These are phyloP conservation scores for Phaeotremella fagi DNA, from an alignment of 768 basidiomycete genomes.

Conservation along the genomic window DNA sequence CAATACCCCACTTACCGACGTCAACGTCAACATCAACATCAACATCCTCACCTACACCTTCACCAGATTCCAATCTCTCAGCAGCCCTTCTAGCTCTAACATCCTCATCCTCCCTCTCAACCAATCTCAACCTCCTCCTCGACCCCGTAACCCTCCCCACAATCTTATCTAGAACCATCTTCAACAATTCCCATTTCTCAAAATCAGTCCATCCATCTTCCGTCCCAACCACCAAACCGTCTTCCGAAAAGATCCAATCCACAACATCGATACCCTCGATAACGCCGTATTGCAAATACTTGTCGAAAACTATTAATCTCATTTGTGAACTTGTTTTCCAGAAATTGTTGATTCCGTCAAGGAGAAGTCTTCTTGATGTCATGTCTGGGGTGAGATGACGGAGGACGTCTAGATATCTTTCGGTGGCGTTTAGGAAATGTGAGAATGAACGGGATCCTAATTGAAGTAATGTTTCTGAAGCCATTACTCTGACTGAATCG, in stretches of 20 bases:
- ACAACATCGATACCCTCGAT: slow-evolving; percentile 91
- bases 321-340: slow-evolving; percentile 83
- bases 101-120: slow-evolving; percentile 86
- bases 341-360: slow-evolving; percentile 66
- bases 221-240: slow-evolving; percentile 43
- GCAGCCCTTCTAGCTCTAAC: slow-evolving; percentile 59
- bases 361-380: slow-evolving; percentile 55
- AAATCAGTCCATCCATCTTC: slow-evolving; percentile 52
- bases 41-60: slow-evolving; percentile 65
- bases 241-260: slow-evolving; percentile 63
- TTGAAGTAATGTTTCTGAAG: slow-evolving; percentile 79
- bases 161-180: slow-evolving; percentile 79
- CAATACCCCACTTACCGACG: slow-evolving; percentile 17
- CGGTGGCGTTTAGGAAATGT: slow-evolving; percentile 94
- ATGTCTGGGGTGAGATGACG: slow-evolving; percentile 58
- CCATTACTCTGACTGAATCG: slow-evolving; percentile 65
- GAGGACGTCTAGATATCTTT: slow-evolving; percentile 67
- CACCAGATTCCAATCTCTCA: slow-evolving; percentile 56
- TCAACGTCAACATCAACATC: slow-evolving; percentile 52
- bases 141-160: slow-evolving; percentile 80
- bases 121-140: slow-evolving; percentile 62
- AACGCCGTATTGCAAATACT: slow-evolving; percentile 96
- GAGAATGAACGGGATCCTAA: slow-evolving; percentile 95
- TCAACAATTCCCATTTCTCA: slow-evolving; percentile 76
- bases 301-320: slow-evolving; percentile 89